Evolutionary conservation across 805 yeast species (phyloP).

Genomic region (Saccharomycopsis babjevae): DNA sequence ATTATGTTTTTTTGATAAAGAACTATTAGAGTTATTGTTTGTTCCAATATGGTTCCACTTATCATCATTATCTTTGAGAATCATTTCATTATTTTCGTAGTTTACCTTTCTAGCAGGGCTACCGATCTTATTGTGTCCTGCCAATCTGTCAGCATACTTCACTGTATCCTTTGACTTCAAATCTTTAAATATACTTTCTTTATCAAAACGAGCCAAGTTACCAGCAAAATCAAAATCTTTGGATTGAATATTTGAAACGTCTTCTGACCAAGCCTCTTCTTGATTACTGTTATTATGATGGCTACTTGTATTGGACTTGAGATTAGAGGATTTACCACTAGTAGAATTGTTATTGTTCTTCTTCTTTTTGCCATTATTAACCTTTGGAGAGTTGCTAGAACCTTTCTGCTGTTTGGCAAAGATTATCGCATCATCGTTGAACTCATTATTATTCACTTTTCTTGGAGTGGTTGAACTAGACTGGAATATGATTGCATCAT

Average conservation of each 20-base stretch:
- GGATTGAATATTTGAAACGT: slow-evolving; percentile 34
- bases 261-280: slow-evolving; percentile 41
- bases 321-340: slow-evolving; percentile 11
- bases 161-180: slow-evolving; percentile 54
- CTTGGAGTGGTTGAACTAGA: neutral
- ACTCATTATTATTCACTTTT: neutral
- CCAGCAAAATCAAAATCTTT: slow-evolving; percentile 81
- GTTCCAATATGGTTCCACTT: slow-evolving; percentile 39
- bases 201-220: slow-evolving; percentile 74
- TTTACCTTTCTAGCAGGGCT: slow-evolving; percentile 33
- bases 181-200: slow-evolving; percentile 67
- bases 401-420: slow-evolving; percentile 20
- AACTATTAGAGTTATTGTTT: slow-evolving; percentile 1
- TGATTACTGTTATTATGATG: slow-evolving; percentile 21
- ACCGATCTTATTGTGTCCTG: slow-evolving; percentile 56
- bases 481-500: slow-evolving; percentile 9
- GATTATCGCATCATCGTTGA: slow-evolving; percentile 26
- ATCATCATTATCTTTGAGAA: slow-evolving; percentile 41
- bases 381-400: slow-evolving; percentile 11
- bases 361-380: slow-evolving; percentile 10
- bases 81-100: slow-evolving; percentile 65
- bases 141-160: slow-evolving; percentile 53
- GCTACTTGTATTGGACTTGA: slow-evolving; percentile 16
- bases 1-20: slow-evolving; percentile 4
- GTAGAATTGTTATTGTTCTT: slow-evolving; percentile 3